Percentiles rank a stretch among this genome's conserved stretches.
Conservation (phyloP, 331 rosid genomes). For the Rhamnella rubrinervis region DNA sequence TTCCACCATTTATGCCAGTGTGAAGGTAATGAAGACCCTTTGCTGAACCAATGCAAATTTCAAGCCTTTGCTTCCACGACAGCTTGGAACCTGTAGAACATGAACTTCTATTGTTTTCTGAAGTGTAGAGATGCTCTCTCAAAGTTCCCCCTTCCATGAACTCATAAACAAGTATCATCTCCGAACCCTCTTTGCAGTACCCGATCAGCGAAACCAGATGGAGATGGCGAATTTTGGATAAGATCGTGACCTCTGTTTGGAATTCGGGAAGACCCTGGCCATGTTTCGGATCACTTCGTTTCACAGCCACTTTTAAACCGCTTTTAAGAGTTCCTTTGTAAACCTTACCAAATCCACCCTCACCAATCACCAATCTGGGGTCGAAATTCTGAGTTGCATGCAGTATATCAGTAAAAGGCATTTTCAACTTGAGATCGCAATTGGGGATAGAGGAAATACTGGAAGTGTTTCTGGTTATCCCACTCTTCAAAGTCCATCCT, state of each 20-base stretch:
- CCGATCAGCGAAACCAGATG: constrained; percentile 21
- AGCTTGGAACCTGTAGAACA: neutral
- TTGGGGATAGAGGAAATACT: constrained; percentile 12
- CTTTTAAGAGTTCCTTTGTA: constrained; percentile 3
- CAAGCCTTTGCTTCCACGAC: constrained; percentile 26
- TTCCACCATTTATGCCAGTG: neutral
- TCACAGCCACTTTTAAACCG: constrained; percentile 25
- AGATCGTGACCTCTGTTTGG: constrained; percentile 15
- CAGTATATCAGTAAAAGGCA: neutral
- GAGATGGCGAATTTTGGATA: constrained; percentile 20
- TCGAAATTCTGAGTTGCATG: constrained; percentile 9
- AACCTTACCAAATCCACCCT: constrained; percentile 32
- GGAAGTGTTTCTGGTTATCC: neutral
- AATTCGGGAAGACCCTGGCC: constrained; percentile 27
- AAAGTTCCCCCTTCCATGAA: constrained; percentile 29
- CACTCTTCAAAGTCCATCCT: neutral
- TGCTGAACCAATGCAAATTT: constrained; percentile 25
- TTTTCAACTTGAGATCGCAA: constrained; percentile 9
- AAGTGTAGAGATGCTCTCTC: constrained; percentile 15
- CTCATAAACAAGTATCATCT: constrained; percentile 30
- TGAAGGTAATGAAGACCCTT: constrained; percentile 24
- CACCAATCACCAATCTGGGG: constrained; percentile 14
- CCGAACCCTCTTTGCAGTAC: constrained; percentile 19
- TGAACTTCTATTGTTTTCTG: neutral
- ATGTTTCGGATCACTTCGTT: constrained; percentile 11